Evolutionary conservation across 768 basidiomycete species (phyloP).

Genomic region (Rhizopogon vesiculosus): DNA sequence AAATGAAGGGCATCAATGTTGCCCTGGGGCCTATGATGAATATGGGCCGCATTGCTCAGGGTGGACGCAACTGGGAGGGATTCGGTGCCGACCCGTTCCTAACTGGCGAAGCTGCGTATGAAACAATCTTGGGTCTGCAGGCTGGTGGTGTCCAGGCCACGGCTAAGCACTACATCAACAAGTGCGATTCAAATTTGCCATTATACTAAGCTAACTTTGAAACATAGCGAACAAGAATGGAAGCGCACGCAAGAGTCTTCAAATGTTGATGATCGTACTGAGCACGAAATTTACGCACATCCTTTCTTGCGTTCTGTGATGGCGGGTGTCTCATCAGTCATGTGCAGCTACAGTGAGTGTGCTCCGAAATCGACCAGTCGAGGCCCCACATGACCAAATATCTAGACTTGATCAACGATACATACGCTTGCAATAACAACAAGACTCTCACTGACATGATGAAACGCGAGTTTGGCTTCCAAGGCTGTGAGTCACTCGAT

Average conservation of each 20-base stretch:
- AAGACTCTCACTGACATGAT: constrained; percentile 55
- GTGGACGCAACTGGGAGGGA: constrained; percentile 94
- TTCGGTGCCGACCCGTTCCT: constrained; percentile 90
- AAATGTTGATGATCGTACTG: constrained; percentile 36
- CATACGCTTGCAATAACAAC: constrained; percentile 62
- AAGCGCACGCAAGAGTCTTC: constrained; percentile 28
- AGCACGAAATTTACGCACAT: constrained; percentile 55
- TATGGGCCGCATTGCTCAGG: constrained; percentile 70
- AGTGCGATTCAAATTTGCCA: constrained; percentile 32
- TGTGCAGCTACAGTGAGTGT: constrained; percentile 58
- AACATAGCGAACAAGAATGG: constrained; percentile 31
- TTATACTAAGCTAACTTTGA: background rate
- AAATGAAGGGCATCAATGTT: constrained; percentile 79
- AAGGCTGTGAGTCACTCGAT: constrained; percentile 40
- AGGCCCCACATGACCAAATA: constrained; percentile 6
- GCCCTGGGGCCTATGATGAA: constrained; percentile 86
- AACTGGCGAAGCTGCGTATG: constrained; percentile 67
- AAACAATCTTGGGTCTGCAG: constrained; percentile 84
- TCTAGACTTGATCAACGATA: constrained; percentile 52
- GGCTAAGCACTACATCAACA: constrained; percentile 79
- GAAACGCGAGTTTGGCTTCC: constrained; percentile 64
- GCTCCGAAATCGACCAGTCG: background rate
- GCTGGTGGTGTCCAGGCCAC: constrained; percentile 79
- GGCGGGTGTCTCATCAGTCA: constrained; percentile 61
- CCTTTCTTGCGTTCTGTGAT: constrained; percentile 58